A percentile compares a stretch with the other conserved stretches of the same genome.
Conservation (phyloP, 495 filamentous ascomycete species). For the Daldinia concentrica region DNA sequence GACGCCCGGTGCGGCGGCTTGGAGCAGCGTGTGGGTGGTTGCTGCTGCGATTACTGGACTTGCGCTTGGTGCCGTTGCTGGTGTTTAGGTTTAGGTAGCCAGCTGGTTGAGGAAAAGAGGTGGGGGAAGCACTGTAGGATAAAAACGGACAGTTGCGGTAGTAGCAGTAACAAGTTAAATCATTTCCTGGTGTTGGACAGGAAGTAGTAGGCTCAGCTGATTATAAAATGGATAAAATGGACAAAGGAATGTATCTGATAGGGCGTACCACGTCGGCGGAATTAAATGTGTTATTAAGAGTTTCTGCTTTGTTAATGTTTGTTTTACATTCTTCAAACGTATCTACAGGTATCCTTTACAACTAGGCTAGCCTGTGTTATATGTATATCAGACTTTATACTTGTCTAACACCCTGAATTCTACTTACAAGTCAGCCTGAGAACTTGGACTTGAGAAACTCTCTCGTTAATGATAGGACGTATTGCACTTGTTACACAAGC, state of each 20-base stretch:
- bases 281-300: not conserved
- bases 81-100: constrained; percentile 41
- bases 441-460: not conserved
- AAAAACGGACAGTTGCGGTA: not conserved
- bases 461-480: not conserved
- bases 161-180: not conserved
- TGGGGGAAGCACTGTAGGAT: not conserved
- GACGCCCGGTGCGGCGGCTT: constrained; percentile 70
- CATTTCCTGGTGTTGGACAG: not conserved
- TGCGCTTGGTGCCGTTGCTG: constrained; percentile 64
- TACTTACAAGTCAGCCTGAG: not conserved
- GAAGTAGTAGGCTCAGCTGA: not conserved
- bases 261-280: not conserved
- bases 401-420: too few species aligned
- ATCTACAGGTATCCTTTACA: too few species aligned
- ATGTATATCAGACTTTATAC: too few species aligned
- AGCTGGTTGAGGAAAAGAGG: not conserved
- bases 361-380: too few species aligned
- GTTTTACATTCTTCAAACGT: not conserved
- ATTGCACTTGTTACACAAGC: not conserved
- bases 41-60: constrained; percentile 67
- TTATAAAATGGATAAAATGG: constrained; percentile 3
- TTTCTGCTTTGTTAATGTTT: constrained; percentile 5
- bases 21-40: constrained; percentile 74
- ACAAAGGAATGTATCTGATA: not conserved